phyloP scores from a whole-genome alignment of 208 protist genomes.

The Angomonas deanei region DNA sequence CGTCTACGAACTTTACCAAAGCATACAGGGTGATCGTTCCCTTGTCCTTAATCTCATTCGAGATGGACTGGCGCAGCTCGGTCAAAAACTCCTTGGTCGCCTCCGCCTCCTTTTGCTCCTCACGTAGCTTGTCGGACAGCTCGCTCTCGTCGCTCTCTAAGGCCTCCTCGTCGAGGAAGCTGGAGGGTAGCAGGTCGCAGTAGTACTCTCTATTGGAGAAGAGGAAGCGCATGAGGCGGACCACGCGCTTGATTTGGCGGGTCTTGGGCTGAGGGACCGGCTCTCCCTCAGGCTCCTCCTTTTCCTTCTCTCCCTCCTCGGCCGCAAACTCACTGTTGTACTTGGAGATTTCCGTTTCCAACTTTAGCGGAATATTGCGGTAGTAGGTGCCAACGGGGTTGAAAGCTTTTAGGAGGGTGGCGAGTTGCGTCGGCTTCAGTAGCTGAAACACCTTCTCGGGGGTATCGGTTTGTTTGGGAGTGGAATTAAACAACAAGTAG shows the following conservation, averaged over 20 bases:
- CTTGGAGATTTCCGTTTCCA: constrained; percentile 30
- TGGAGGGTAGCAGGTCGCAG: constrained; percentile 37
- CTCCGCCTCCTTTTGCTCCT: constrained; percentile 3
- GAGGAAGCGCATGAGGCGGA: constrained; percentile 55
- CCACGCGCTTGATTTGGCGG: constrained; percentile 62
- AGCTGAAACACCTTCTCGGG: constrained; percentile 68
- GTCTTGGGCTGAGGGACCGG: constrained; percentile 53
- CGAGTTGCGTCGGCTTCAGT: constrained; percentile 75
- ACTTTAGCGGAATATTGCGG: constrained; percentile 24
- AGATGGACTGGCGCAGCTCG: constrained; percentile 29
- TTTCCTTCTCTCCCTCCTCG: constrained; percentile 14
- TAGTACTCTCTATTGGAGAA: constrained; percentile 69
- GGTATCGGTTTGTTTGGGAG: constrained; percentile 54
- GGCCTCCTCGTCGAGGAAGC: constrained; percentile 8
- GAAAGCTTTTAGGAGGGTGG: constrained; percentile 67
- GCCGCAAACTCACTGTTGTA: constrained; percentile 13
- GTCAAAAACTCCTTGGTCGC: constrained; percentile 26
- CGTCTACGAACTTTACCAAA: constrained; percentile 46
- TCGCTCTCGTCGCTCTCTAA: not conserved
- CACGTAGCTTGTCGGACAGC: not conserved
- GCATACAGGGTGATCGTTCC: constrained; percentile 59
- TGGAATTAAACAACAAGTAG: constrained; percentile 69
- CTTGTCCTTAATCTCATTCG: constrained; percentile 40
- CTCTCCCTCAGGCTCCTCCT: constrained; percentile 13
- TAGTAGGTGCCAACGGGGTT: constrained; percentile 73